phyloP scores from a whole-genome alignment of 805 yeast species.

The Ogataea glucozyma region DNA sequence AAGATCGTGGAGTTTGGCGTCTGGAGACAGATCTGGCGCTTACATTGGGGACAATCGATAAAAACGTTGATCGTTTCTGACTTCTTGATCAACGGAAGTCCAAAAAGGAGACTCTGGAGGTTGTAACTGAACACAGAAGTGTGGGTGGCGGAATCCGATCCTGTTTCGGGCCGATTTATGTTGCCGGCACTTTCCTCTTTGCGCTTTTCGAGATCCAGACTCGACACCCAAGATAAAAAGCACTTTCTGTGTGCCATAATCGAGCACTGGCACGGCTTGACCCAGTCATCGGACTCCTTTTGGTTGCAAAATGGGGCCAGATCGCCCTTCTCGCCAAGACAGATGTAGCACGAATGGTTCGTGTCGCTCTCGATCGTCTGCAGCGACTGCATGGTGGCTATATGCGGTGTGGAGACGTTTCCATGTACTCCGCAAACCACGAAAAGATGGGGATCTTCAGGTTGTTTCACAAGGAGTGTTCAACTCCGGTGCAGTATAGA shows the following conservation, averaged over 20 bases:
- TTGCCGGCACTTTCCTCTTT: constrained; percentile 11
- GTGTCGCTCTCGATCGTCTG: constrained; percentile 13
- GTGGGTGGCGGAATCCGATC: constrained; percentile 6
- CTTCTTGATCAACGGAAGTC: constrained; percentile 19
- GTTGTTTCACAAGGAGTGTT: too few species aligned
- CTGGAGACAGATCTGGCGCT: constrained; percentile 32
- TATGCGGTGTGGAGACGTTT: too few species aligned
- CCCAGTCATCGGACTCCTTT: constrained; percentile 40
- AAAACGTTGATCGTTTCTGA: constrained; percentile 24
- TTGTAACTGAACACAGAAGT: constrained; percentile 18
- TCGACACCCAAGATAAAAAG: constrained; percentile 42
- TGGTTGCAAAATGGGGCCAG: constrained; percentile 34
- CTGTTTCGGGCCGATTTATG: constrained; percentile 4
- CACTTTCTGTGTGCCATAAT: constrained; percentile 48
- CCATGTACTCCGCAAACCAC: neutral
- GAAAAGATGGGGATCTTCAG: too few species aligned
- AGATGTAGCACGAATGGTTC: constrained; percentile 29
- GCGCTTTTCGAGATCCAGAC: constrained; percentile 29
- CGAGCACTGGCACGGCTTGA: constrained; percentile 47
- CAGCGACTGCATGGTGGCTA: constrained; percentile 25
- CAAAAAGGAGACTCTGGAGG: constrained; percentile 19
- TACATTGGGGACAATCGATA: constrained; percentile 42
- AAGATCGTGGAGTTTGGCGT: constrained; percentile 24
- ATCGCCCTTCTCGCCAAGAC: constrained; percentile 34
- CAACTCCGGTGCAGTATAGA: too few species aligned